Evolutionary conservation across 2,329 filamentous ascomycete species (phyloP).

Genomic region (Fusarium falciforme): DNA sequence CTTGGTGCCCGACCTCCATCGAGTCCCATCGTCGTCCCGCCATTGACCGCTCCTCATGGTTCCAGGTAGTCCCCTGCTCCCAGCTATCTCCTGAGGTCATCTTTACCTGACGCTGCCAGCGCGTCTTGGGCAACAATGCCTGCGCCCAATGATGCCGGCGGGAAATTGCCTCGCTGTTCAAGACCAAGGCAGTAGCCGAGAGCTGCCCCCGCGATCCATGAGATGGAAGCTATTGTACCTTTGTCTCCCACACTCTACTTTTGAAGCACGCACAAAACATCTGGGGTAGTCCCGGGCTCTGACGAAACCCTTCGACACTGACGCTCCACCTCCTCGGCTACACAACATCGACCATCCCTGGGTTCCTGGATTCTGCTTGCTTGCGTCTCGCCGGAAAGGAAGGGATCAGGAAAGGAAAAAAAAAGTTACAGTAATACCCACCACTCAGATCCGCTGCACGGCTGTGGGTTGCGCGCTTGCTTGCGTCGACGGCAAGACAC

Average conservation of each 20-base stretch:
- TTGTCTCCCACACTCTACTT: slow-evolving; percentile 12
- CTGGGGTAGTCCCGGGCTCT: slow-evolving; percentile 44
- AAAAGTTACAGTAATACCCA: slow-evolving; percentile 26
- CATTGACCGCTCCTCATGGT: slow-evolving; percentile 50
- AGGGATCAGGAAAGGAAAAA: slow-evolving; percentile 10
- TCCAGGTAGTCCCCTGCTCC: slow-evolving; percentile 50
- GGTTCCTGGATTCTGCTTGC: slow-evolving; percentile 1
- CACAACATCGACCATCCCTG: slow-evolving; percentile 23
- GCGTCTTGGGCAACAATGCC: slow-evolving; percentile 50
- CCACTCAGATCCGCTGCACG: slow-evolving; percentile 35
- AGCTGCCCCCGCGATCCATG: slow-evolving; percentile 25
- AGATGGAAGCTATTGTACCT: slow-evolving; percentile 14
- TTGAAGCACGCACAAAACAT: slow-evolving; percentile 34
- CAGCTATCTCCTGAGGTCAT: slow-evolving; percentile 44
- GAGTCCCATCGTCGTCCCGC: slow-evolving; percentile 34
- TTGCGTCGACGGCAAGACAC: slow-evolving; percentile 39
- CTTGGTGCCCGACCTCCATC: slow-evolving; percentile 46
- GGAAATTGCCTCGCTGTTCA: slow-evolving; percentile 34
- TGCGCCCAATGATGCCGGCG: slow-evolving; percentile 47
- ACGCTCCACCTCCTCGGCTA: slow-evolving; percentile 31
- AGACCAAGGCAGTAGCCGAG: slow-evolving; percentile 32
- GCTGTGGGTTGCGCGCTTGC: slow-evolving; percentile 36
- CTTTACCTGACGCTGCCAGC: slow-evolving; percentile 45
- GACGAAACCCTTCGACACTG: slow-evolving; percentile 23
- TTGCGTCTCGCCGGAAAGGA: not conserved